A percentile compares a stretch with the other conserved stretches of the same genome.
These are phyloP conservation scores for Carnegiea gigantea DNA, from an alignment of 179 eudicot species.

Conservation along the genomic window DNA sequence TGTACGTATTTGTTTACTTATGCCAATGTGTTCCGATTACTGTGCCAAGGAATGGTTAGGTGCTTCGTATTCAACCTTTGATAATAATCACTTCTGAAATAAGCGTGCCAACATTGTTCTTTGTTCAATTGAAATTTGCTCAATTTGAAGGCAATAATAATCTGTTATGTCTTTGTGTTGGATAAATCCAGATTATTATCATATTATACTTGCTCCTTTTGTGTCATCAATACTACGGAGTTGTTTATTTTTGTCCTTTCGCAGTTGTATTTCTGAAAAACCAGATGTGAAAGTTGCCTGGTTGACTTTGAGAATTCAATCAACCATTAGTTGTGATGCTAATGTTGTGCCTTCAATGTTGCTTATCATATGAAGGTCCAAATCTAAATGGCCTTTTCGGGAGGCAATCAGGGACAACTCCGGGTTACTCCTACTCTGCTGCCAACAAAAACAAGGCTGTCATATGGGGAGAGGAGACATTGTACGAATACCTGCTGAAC, in stretches of 20 bases:
- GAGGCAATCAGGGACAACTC: slow-evolving; percentile 78
- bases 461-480: slow-evolving; percentile 66
- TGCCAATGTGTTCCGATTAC: too few relatives aligned
- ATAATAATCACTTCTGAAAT: background rate
- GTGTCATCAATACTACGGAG: background rate
- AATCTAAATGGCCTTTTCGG: slow-evolving; percentile 82
- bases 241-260: background rate
- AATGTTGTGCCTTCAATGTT: background rate
- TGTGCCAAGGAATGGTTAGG: too few relatives aligned
- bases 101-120: too few relatives aligned
- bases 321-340: background rate
- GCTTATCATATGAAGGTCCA: slow-evolving; percentile 41
- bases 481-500: slow-evolving; percentile 78
- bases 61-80: background rate
- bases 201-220: background rate
- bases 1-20: too few relatives aligned
- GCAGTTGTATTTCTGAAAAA: background rate
- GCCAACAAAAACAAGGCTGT: slow-evolving; percentile 90
- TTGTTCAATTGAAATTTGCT: too few relatives aligned
- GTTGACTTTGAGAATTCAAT: background rate
- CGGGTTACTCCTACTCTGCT: slow-evolving; percentile 81
- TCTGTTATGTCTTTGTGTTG: background rate
- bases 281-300: background rate
- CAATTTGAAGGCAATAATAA: too few relatives aligned
- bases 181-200: background rate